A percentile compares a stretch with the other conserved stretches of the same genome.
Conservation (phyloP, 129 eudicot species). For the Dittrichia graveolens region DNA sequence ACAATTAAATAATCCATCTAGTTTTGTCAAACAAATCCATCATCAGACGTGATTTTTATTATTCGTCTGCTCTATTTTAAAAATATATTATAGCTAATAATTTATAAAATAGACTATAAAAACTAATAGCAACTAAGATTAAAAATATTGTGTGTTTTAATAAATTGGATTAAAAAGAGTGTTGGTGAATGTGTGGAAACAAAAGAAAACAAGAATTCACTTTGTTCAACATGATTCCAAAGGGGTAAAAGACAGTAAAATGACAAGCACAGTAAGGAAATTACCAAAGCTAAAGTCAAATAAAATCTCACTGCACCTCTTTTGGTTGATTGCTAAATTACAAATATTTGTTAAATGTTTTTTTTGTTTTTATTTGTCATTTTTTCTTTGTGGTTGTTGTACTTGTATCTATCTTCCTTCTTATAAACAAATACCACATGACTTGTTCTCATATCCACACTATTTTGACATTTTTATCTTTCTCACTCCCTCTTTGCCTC, state of each 20-base stretch:
- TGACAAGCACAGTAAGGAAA: slow-evolving; percentile 37
- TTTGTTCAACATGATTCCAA: slow-evolving; percentile 38
- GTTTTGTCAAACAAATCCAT: too few species aligned
- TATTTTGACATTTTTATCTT: slow-evolving; percentile 15
- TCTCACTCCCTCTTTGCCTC: neutral
- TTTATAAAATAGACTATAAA: neutral
- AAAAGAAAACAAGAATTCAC: slow-evolving; percentile 31
- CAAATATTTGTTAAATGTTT: slow-evolving; percentile 24
- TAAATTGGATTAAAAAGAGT: neutral
- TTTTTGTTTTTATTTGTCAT: slow-evolving; percentile 34
- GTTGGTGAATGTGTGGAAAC: slow-evolving; percentile 19
- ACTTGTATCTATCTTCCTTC: slow-evolving; percentile 29
- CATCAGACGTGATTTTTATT: too few species aligned
- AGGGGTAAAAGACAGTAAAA: slow-evolving; percentile 42
- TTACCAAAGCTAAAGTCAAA: slow-evolving; percentile 47
- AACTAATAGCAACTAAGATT: neutral
- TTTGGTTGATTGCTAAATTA: slow-evolving; percentile 40
- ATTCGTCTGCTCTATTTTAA: too few species aligned
- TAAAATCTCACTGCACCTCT: slow-evolving; percentile 45
- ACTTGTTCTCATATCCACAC: slow-evolving; percentile 5
- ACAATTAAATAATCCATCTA: too few species aligned
- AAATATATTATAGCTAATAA: too few species aligned
- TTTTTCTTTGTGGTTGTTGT: slow-evolving; percentile 34
- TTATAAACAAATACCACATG: slow-evolving; percentile 30
- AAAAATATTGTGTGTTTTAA: neutral